phyloP scores from a whole-genome alignment of 2,329 filamentous ascomycete species.

The Colletotrichum zoysiae region DNA sequence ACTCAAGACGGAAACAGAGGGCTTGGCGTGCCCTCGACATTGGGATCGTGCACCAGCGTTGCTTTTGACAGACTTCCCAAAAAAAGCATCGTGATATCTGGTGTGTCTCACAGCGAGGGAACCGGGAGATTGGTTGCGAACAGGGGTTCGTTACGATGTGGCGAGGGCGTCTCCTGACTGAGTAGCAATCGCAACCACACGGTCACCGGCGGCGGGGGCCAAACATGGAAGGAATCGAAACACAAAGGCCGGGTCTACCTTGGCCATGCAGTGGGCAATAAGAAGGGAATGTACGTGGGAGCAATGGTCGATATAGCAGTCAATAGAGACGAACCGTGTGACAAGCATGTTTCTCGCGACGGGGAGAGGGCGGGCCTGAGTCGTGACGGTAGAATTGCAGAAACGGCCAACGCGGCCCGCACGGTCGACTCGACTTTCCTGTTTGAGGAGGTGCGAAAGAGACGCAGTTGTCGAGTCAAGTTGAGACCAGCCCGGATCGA shows the following conservation, averaged over 20 bases:
- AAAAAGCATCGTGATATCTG: constrained; percentile 9
- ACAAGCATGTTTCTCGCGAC: constrained; percentile 27
- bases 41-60: constrained; percentile 7
- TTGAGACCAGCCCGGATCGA: constrained; percentile 26
- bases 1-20: background rate
- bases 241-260: background rate
- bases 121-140: constrained; percentile 29
- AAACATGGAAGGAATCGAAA: background rate
- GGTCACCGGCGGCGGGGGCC: background rate
- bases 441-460: constrained; percentile 19
- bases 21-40: background rate
- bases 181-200: constrained; percentile 14
- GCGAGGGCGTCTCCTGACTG: background rate
- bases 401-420: background rate
- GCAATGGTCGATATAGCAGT: background rate
- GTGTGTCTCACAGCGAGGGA: constrained; percentile 25
- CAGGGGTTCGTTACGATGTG: constrained; percentile 18
- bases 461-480: constrained; percentile 28
- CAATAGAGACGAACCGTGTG: constrained; percentile 30
- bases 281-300: background rate
- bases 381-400: constrained; percentile 5
- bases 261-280: background rate
- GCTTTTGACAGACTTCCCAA: constrained; percentile 22
- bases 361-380: constrained; percentile 24
- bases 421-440: constrained; percentile 14